Evolutionary conservation across 2,329 filamentous ascomycete genomes (phyloP).

Genomic region (Cytospora paraplurivora): DNA sequence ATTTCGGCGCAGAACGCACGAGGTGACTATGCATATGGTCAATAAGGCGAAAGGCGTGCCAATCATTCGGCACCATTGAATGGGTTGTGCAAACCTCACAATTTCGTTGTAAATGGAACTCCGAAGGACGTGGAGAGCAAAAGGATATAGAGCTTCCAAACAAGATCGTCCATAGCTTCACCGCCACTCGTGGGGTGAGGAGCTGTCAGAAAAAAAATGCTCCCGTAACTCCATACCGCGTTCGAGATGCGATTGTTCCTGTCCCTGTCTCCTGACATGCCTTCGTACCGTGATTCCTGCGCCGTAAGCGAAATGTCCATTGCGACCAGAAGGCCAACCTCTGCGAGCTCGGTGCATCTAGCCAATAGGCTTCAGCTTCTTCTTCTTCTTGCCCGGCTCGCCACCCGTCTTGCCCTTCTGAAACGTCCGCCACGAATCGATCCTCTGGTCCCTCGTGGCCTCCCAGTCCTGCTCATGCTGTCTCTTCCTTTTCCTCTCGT

Average conservation of each 20-base stretch:
- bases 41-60: conserved; percentile 20
- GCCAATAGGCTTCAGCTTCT: conserved; percentile 65
- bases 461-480: conserved; percentile 97
- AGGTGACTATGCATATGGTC: conserved; percentile 19
- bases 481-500: conserved; percentile 79
- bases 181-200: not conserved
- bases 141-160: conserved; percentile 3
- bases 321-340: conserved; percentile 3
- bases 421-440: conserved; percentile 92
- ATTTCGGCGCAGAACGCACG: not conserved
- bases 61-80: conserved; percentile 11
- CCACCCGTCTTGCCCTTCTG: conserved; percentile 68
- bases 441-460: conserved; percentile 84
- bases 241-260: not conserved
- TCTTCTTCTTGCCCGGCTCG: conserved; percentile 55
- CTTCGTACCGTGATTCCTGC: conserved; percentile 6
- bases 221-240: not conserved
- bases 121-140: conserved; percentile 9
- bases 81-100: conserved; percentile 19
- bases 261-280: conserved; percentile 1
- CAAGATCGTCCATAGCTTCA: not conserved
- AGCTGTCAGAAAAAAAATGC: not conserved
- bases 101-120: conserved; percentile 19
- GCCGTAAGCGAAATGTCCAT: conserved; percentile 19
- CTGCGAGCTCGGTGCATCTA: conserved; percentile 36